Percentiles rank a stretch among this genome's conserved stretches.
Evolutionary conservation across 2,329 filamentous ascomycete species (phyloP).

Genomic region (Claviceps sp.): DNA sequence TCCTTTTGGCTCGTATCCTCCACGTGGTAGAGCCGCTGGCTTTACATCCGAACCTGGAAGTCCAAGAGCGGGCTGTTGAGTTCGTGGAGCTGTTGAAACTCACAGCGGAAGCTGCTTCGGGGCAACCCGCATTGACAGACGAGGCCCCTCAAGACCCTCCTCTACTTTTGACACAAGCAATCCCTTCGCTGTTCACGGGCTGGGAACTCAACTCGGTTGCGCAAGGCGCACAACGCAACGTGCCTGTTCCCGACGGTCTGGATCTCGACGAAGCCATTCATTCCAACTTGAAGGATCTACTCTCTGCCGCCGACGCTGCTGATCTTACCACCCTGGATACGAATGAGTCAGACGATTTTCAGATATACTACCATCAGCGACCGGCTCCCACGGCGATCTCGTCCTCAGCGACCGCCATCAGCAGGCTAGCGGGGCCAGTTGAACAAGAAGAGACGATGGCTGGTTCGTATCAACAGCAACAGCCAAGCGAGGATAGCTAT

Average conservation of each 20-base stretch:
- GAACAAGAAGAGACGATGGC: conserved; percentile 25
- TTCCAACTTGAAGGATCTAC: conserved; percentile 51
- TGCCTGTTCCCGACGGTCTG: conserved; percentile 62
- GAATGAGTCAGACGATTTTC: conserved; percentile 52
- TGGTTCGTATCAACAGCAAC: conserved; percentile 48
- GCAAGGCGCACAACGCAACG: conserved; percentile 66
- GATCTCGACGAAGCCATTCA: conserved; percentile 78
- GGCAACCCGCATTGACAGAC: conserved; percentile 45
- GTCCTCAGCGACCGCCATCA: conserved; percentile 39
- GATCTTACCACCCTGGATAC: conserved; percentile 34
- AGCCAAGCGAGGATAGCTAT: conserved; percentile 48
- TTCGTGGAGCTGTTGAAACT: conserved; percentile 82
- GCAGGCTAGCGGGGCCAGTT: conserved; percentile 35
- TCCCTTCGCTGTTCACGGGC: conserved; percentile 75
- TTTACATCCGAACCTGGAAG: conserved; percentile 75
- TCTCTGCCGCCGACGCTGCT: conserved; percentile 45
- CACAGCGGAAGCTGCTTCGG: conserved; percentile 65
- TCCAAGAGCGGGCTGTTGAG: conserved; percentile 88
- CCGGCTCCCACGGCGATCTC: conserved; percentile 37
- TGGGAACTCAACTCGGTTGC: conserved; percentile 90
- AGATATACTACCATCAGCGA: conserved; percentile 48
- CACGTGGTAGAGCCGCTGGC: conserved; percentile 69
- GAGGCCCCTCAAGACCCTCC: conserved; percentile 53
- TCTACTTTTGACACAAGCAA: conserved; percentile 74
- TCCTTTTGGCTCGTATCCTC: conserved; percentile 70